phyloP scores from a whole-genome alignment of 176 grass and related monocot species.

The Bothriochloa decipiens region DNA sequence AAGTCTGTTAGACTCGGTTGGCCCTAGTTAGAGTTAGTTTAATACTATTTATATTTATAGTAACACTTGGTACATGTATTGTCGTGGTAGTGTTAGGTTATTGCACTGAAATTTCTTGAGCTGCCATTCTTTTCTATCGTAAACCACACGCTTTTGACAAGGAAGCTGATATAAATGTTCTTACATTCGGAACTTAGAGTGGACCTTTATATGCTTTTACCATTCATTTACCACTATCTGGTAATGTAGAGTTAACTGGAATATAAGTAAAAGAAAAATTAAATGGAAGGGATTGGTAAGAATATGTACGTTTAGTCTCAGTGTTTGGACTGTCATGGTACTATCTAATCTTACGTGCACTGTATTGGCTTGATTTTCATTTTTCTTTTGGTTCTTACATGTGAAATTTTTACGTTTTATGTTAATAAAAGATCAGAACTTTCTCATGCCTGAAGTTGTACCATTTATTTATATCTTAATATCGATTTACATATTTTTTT shows the following conservation, averaged over 20 bases:
- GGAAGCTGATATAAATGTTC: not conserved
- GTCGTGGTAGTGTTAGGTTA: not conserved
- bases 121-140: not conserved
- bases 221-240: slow-evolving; percentile 25
- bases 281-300: not conserved
- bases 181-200: not conserved
- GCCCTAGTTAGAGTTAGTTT: not conserved
- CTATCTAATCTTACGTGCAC: not conserved
- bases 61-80: slow-evolving; percentile 22
- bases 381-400: not conserved
- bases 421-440: not conserved
- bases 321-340: not conserved
- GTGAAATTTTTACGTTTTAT: not conserved
- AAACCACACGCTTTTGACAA: slow-evolving; percentile 3
- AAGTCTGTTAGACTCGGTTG: slow-evolving; percentile 10
- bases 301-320: not conserved
- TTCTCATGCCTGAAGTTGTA: not conserved
- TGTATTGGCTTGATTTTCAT: not conserved
- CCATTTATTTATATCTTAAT: not conserved
- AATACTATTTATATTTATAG: not conserved
- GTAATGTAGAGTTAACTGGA: not conserved
- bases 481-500: not conserved
- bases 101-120: not conserved
- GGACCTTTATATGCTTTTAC: not conserved
- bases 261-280: slow-evolving; percentile 4